phyloP scores from a whole-genome alignment of 2,329 filamentous ascomycete species.

The Alternaria brassicicola region DNA sequence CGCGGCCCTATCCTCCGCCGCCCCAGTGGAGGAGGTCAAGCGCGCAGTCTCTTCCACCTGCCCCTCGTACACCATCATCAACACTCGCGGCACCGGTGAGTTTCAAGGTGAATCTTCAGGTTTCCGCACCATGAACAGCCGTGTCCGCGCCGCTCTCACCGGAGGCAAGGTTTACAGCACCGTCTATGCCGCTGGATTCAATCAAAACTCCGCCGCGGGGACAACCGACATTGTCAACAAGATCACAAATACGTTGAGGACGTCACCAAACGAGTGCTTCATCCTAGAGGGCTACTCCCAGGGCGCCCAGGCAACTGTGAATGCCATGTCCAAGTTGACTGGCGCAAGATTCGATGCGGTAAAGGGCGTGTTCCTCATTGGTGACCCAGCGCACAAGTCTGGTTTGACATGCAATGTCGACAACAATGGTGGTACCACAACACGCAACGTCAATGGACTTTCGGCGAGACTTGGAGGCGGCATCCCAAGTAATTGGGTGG shows the following conservation, averaged over 20 bases:
- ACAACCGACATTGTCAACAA: conserved; percentile 38
- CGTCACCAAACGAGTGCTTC: conserved; percentile 42
- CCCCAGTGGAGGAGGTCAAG: conserved; percentile 8
- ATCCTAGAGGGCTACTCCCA: conserved; percentile 49
- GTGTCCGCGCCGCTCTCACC: conserved; percentile 30
- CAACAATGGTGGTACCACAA: conserved; percentile 21
- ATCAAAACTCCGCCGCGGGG: conserved; percentile 28
- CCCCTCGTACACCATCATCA: conserved; percentile 32
- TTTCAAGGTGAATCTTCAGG: conserved; percentile 23
- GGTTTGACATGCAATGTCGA: conserved; percentile 47
- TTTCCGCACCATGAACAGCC: conserved; percentile 46
- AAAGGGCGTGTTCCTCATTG: conserved; percentile 47
- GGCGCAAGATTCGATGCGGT: conserved; percentile 44
- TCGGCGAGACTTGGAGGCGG: neutral
- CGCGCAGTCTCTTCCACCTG: conserved; percentile 13
- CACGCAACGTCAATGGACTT: conserved; percentile 39
- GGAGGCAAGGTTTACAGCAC: conserved; percentile 47
- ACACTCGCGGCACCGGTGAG: conserved; percentile 32
- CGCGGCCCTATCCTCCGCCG: conserved; percentile 15
- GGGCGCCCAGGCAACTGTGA: conserved; percentile 46
- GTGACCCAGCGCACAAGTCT: conserved; percentile 41
- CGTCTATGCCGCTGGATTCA: conserved; percentile 39
- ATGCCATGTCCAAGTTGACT: conserved; percentile 41
- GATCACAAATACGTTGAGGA: conserved; percentile 31
- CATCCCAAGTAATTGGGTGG: conserved; percentile 42